Evolutionary conservation across 228 moss, liverwort and hornwort genomes (phyloP).

Genomic region (Sphagnum fallax): DNA sequence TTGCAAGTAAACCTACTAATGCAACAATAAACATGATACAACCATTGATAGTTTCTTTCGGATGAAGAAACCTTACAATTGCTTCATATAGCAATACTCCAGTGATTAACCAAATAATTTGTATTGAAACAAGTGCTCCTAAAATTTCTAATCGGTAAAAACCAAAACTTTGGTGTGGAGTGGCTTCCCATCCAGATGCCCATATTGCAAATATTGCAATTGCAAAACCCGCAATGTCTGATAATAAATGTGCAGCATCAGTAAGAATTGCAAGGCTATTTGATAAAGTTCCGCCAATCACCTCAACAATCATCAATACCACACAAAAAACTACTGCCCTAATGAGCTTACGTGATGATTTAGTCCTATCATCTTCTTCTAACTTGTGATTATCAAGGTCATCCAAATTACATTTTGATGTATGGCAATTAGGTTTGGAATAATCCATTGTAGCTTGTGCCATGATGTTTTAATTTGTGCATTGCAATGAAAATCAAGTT

Average conservation of each 20-base stretch:
- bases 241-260: constrained; percentile 67
- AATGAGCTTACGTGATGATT: constrained; percentile 24
- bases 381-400: constrained; percentile 1
- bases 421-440: too few relatives aligned
- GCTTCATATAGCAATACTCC: constrained; percentile 69
- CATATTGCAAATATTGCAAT: constrained; percentile 66
- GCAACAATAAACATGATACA: constrained; percentile 74
- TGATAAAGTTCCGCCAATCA: constrained; percentile 52
- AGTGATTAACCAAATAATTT: constrained; percentile 71
- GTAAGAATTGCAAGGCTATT: constrained; percentile 69
- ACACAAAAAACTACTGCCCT: constrained; percentile 36
- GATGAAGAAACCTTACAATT: constrained; percentile 38
- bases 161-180: constrained; percentile 58
- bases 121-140: constrained; percentile 68
- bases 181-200: constrained; percentile 71
- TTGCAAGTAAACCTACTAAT: constrained; percentile 44
- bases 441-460: too few relatives aligned
- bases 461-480: too few relatives aligned
- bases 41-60: constrained; percentile 50
- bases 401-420: constrained; percentile 25
- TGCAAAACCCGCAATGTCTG: constrained; percentile 51
- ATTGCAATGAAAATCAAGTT: too few relatives aligned
- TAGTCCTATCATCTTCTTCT: constrained; percentile 1
- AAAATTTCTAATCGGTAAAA: constrained; percentile 64
- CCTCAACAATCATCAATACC: constrained; percentile 49